Evolutionary conservation across 2,329 filamentous ascomycete genomes (phyloP).

Genomic region (Decorospora gaudefroyi): DNA sequence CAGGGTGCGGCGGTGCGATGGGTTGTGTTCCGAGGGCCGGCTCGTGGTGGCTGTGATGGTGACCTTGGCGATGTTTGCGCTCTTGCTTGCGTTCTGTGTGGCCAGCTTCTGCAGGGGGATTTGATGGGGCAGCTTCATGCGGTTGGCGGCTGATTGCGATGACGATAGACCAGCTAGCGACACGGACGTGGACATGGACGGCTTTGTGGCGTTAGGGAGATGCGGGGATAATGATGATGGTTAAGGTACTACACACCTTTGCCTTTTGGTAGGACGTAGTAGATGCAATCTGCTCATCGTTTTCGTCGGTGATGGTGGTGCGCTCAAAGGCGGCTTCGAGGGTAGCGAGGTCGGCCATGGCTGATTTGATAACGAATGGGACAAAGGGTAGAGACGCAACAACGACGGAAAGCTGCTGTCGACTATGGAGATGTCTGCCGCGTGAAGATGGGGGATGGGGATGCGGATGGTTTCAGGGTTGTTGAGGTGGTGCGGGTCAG

Average conservation of each 20-base stretch:
- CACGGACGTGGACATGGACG: constrained; percentile 53
- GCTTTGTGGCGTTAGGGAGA: constrained; percentile 45
- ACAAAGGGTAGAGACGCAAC: constrained; percentile 9
- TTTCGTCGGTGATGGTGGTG: constrained; percentile 88
- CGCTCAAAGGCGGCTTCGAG: constrained; percentile 89
- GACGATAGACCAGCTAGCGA: constrained; percentile 55
- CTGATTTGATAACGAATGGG: too few relatives aligned
- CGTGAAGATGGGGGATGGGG: constrained; percentile 15
- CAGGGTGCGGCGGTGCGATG: constrained; percentile 48
- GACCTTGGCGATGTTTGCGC: constrained; percentile 61
- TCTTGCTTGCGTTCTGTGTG: constrained; percentile 68
- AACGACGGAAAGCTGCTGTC: constrained; percentile 16
- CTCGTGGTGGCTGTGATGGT: constrained; percentile 64
- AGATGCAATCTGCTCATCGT: constrained; percentile 63
- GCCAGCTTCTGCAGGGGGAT: constrained; percentile 83
- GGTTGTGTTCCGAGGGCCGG: constrained; percentile 45
- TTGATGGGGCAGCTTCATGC: constrained; percentile 74
- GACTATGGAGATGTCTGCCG: constrained; percentile 13
- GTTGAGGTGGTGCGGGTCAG: constrained; percentile 4
- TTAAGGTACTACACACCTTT: constrained; percentile 68
- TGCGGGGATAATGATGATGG: constrained; percentile 1
- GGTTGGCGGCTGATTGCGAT: constrained; percentile 54
- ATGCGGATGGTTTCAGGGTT: constrained; percentile 12
- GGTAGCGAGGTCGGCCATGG: constrained; percentile 63
- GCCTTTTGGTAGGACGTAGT: constrained; percentile 68